phyloP scores from a whole-genome alignment of 768 basidiomycete species.

The Termitomyces sp. region DNA sequence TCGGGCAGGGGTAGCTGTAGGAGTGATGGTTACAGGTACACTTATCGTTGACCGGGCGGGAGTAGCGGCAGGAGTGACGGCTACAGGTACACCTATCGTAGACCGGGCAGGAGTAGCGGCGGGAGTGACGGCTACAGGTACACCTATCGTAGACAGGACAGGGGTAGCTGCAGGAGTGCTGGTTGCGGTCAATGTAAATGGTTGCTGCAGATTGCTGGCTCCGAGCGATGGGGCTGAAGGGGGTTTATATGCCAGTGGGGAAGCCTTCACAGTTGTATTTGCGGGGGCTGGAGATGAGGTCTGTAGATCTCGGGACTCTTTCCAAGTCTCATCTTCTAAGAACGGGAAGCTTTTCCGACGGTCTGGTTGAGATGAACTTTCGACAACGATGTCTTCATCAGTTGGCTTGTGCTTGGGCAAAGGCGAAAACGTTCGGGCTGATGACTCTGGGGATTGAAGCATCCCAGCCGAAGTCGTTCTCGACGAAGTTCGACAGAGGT shows the following conservation, averaged over 20 bases:
- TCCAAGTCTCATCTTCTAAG: conserved; percentile 1
- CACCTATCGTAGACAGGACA: not conserved
- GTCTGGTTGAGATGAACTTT: conserved; percentile 12
- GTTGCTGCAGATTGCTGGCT: not conserved
- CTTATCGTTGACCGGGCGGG: not conserved
- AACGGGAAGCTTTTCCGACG: conserved; percentile 15
- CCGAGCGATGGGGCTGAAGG: not conserved
- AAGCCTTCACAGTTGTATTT: not conserved
- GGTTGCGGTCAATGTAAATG: not conserved
- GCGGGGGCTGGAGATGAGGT: not conserved
- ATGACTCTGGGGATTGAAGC: conserved; percentile 14
- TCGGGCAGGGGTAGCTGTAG: not conserved
- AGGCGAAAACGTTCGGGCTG: conserved; percentile 6
- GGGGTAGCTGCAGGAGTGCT: not conserved
- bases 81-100: not conserved
- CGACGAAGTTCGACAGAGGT: conserved; percentile 3
- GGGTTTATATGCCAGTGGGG: not conserved
- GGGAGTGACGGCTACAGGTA: not conserved
- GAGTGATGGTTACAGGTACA: not conserved
- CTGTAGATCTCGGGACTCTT: not conserved
- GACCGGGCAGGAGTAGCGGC: not conserved
- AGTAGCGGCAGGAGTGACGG: not conserved
- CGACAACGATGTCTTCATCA: conserved; percentile 10
- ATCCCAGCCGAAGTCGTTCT: conserved; percentile 9
- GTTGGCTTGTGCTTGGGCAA: not conserved